Base-by-base conservation (phyloP, 345 rosid genomes). In the Salix arbutifolia region DNA sequence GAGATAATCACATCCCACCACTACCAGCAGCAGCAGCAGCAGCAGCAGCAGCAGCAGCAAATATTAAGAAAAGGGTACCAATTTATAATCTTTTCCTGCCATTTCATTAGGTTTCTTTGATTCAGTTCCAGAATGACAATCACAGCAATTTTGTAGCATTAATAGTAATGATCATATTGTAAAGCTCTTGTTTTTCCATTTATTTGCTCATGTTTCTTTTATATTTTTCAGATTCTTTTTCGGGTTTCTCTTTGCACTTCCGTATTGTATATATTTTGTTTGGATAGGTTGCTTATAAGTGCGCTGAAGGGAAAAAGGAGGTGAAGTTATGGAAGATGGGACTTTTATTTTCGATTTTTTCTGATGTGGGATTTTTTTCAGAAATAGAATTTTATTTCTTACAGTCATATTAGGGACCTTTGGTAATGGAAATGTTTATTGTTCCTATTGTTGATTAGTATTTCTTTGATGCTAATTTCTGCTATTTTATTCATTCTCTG, bases 281-380 rank as follows among this genome's bases (percentile, higher is more conserved):
- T 16, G 28, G 74, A 61, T 70, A 70, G 70, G 69, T 40, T 70
- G 74, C 61, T 31, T 21, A 31, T 69, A 64, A 77, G 25, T 65
- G 48, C 50, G 44, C 71, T 26, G 25, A 58, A 38, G 33, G 33
- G 14, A 23, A 68, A 53, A n/a, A n/a, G 9, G 52, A 68, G 28
- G 25, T 23, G 52, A 40, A 42, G 12, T 68, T 13, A 33, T 35
- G 44, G 25, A 40, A 68, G 44, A 19, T 67, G 70, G 28, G 64
- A 23, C 25, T 10, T n/a, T 58, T n/a, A 58, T n/a, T 58, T 23
- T 58, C 64, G 11, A 13, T 10, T 58, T 23, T 1, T 23, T 9
- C 64, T 58, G 64, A 58, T 58, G 64, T 9, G 26, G 64, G 64
- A 8, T 56, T 23, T 58, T 10, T 58, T n/a, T n/a, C 12, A 23